Evolutionary conservation across 139 green algal species (phyloP), one percentile per base, ranked within the genome.

Genomic region (Zygnema cylindricum): DNA sequence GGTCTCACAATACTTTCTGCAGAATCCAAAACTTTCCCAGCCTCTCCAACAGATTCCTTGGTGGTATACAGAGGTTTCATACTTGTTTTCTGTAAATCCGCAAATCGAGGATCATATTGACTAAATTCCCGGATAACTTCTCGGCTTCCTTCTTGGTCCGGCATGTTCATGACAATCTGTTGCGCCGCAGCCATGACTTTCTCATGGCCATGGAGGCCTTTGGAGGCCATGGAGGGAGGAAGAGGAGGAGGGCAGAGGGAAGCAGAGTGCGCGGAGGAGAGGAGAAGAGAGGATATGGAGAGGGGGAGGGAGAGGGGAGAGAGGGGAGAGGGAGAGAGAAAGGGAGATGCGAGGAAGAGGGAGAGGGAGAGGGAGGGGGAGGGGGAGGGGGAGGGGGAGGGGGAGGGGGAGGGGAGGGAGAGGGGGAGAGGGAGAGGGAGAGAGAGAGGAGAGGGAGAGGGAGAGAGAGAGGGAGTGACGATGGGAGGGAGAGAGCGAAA

Each of bases 111-210:
- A 43, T 79, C 71, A 16, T 38, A 79, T 11, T 42, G 38, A 43
- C 71, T 43, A 16, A 79, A 79, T 11, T 55, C 38, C 7, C 71
- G 71, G 71, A 79, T 79, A 41, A 79, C 7, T 11, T 79, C 71
- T 11, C 36, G 36, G 7, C 7, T 16, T 7, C 38, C 71, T 7
- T 79, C 36, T 42, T 43, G 3, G 71, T 79, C 36, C 71, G 71
- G 7, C 71, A 79, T 25, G 71, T 43, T 79, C 36, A 55, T 42
- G 7, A 79, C 71, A 25, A 79, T 79, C 71, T 79, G 71, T 16
- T 79, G 71, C 71, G 71, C 71, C 11, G 71, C 43, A 41, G 71
- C 71, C 71, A 79, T 7, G 11, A 79, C 71, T 16, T 79, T 79
- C 36, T 79, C 71, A 41, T 79, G 36, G 71, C 71, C 71, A 3